These are phyloP conservation scores for Starmerella stigmatis DNA, from an alignment of 805 yeast species.

Conservation along the genomic window DNA sequence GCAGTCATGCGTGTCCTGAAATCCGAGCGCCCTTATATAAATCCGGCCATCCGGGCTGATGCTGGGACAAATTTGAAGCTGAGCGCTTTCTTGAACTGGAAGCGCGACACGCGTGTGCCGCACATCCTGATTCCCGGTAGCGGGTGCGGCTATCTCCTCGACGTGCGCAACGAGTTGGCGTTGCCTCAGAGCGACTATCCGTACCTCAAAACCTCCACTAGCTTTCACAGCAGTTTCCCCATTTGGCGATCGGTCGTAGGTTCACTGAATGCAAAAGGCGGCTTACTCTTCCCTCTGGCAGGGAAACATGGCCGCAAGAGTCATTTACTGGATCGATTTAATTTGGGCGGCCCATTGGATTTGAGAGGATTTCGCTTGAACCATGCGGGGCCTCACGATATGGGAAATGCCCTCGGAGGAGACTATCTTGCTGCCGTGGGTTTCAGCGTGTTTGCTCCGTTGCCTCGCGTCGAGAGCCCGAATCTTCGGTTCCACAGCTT, in stretches of 20 bases:
- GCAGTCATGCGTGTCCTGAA: constrained; percentile 47
- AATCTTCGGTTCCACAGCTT: constrained; percentile 56
- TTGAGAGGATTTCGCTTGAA: constrained; percentile 60
- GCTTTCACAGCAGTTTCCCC: constrained; percentile 29
- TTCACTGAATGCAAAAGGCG: constrained; percentile 18
- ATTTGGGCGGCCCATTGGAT: constrained; percentile 67
- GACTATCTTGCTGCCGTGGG: constrained; percentile 48
- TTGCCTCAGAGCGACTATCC: constrained; percentile 31
- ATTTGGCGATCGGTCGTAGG: constrained; percentile 19
- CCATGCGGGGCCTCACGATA: constrained; percentile 54
- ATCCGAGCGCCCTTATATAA: constrained; percentile 38
- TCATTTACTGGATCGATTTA: constrained; percentile 70
- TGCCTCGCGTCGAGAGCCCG: constrained; percentile 43
- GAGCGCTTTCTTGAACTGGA: constrained; percentile 38
- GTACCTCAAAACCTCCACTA: constrained; percentile 31
- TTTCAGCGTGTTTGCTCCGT: constrained; percentile 44
- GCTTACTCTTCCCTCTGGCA: constrained; percentile 20
- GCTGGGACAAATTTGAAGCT: constrained; percentile 57
- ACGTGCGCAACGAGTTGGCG: constrained; percentile 39
- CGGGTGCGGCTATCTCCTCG: constrained; percentile 36
- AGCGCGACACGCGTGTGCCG: constrained; percentile 35
- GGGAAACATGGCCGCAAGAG: constrained; percentile 27
- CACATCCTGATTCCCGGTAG: constrained; percentile 36
- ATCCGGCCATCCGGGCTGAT: constrained; percentile 45
- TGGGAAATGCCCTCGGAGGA: constrained; percentile 57